phyloP scores from a whole-genome alignment of 106 monocot genomes.

The Alisma plantagoaquatica region DNA sequence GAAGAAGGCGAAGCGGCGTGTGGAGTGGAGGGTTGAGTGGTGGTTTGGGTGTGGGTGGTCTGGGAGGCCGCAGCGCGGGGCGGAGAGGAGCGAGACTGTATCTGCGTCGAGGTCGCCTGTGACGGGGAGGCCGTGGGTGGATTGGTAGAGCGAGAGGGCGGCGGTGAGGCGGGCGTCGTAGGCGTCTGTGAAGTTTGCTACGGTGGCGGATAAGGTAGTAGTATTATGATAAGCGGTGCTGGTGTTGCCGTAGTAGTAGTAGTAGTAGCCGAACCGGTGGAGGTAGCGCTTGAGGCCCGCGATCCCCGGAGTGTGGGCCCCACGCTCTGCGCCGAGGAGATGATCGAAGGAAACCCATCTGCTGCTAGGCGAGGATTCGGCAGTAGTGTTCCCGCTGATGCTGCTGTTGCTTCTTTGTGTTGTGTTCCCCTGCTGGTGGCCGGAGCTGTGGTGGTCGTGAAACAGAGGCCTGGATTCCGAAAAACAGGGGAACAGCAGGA shows the following conservation, averaged over 20 bases:
- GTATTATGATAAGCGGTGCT: too few relatives aligned
- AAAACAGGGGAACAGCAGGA: too few relatives aligned
- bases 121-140: conserved; percentile 28
- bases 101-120: conserved; percentile 41
- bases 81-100: conserved; percentile 32
- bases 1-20: conserved; percentile 50
- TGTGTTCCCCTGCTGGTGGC: neutral
- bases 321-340: conserved; percentile 26
- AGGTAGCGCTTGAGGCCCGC: conserved; percentile 41
- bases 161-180: conserved; percentile 37
- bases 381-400: too few relatives aligned
- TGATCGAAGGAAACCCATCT: conserved; percentile 25
- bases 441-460: too few relatives aligned
- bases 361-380: too few relatives aligned
- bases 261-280: conserved; percentile 54
- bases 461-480: too few relatives aligned
- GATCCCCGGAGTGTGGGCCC: conserved; percentile 18
- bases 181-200: conserved; percentile 10
- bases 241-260: neutral
- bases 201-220: too few relatives aligned
- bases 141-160: conserved; percentile 44
- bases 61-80: conserved; percentile 58
- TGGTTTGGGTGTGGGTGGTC: conserved; percentile 11
- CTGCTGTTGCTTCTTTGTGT: too few relatives aligned
- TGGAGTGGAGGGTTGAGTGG: neutral